Conservation (phyloP, 768 basidiomycete genomes). For the Lactifluus hygrophoroides region DNA sequence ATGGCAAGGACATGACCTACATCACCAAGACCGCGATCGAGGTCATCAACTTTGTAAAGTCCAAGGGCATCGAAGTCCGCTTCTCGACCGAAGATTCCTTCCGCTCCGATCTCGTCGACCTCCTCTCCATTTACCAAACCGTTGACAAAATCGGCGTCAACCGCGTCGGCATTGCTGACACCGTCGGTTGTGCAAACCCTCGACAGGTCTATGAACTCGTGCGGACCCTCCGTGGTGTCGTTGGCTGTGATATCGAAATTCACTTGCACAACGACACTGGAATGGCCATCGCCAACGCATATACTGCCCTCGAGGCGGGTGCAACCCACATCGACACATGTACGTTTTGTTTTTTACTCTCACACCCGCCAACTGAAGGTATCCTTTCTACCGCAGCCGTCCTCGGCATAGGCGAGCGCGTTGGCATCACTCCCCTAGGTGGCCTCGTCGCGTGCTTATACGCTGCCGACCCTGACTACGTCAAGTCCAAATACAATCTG, state of each 20-base stretch:
- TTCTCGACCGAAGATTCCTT: constrained; percentile 99
- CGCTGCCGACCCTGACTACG: constrained; percentile 95
- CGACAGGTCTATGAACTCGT: constrained; percentile 98
- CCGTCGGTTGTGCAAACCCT: constrained; percentile 98
- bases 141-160: constrained; percentile 99
- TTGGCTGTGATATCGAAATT: constrained; percentile 94
- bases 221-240: constrained; percentile 90
- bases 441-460: constrained; percentile 95
- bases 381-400: constrained; percentile 46
- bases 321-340: constrained; percentile 99
- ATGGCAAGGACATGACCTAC: constrained; percentile 99
- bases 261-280: constrained; percentile 99
- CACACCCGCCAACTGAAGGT: constrained; percentile 2
- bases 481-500: constrained; percentile 99
- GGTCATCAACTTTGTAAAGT: constrained; percentile 99
- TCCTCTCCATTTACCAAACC: constrained; percentile 97
- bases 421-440: constrained; percentile 96
- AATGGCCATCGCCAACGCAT: constrained; percentile 98
- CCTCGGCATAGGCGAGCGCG: constrained; percentile 97
- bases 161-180: constrained; percentile 98
- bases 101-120: constrained; percentile 98
- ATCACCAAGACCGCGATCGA: constrained; percentile 99
- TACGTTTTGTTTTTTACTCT: constrained; percentile 29
- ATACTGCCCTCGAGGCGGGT: constrained; percentile 95
- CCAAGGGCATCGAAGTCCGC: constrained; percentile 98